Conservation (phyloP, 331 rosid species). For the Phaseolus coccineus region DNA sequence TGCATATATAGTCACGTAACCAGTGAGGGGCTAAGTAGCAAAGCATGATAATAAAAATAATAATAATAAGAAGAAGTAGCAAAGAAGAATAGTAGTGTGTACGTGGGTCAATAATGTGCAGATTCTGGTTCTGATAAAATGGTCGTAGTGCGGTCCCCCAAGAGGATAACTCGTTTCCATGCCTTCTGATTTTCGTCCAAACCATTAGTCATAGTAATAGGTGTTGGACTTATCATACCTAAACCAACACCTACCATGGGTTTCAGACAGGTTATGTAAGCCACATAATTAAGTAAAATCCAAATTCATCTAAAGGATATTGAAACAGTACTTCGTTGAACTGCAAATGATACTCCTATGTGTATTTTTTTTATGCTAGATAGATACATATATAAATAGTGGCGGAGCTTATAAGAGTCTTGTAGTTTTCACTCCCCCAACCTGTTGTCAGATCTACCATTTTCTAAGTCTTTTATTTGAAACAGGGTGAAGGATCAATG, state of each 20-base stretch:
- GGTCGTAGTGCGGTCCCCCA: constrained; percentile 35
- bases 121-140: constrained; percentile 35
- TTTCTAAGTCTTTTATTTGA: too few relatives aligned
- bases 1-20: constrained; percentile 49
- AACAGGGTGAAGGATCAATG: too few relatives aligned
- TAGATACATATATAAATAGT: too few relatives aligned
- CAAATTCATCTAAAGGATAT: background rate
- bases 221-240: constrained; percentile 28
- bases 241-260: background rate
- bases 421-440: too few relatives aligned
- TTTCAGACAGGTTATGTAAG: background rate
- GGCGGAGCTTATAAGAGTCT: too few relatives aligned
- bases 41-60: background rate
- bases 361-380: background rate
- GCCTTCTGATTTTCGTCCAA: constrained; percentile 30
- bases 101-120: constrained; percentile 14
- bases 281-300: constrained; percentile 9
- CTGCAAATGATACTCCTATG: background rate
- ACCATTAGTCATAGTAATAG: background rate
- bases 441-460: too few relatives aligned
- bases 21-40: background rate
- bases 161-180: background rate
- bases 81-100: background rate
- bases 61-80: background rate
- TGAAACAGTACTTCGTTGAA: background rate